A percentile compares a stretch with the other conserved stretches of the same genome.
These are phyloP conservation scores for Spongiforma sp. DNA, from an alignment of 1,284 basidiomycete species.

Conservation along the genomic window DNA sequence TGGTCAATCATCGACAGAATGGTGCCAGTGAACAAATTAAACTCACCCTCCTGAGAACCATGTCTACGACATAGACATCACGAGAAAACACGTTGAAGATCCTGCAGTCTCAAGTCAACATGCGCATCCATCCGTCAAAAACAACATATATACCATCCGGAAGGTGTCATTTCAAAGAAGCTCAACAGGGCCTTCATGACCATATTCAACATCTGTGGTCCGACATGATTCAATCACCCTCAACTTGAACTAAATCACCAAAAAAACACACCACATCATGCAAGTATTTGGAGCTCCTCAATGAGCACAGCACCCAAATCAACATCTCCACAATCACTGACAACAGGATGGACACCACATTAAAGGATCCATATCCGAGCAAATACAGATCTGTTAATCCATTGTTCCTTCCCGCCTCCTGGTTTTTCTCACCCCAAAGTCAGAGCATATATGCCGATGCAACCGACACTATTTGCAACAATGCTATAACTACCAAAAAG, in stretches of 20 bases:
- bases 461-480: conserved; percentile 61
- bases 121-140: background rate
- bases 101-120: conserved; percentile 40
- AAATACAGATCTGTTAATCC: conserved; percentile 61
- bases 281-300: conserved; percentile 75
- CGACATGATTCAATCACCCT: conserved; percentile 5
- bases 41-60: conserved; percentile 71
- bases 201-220: conserved; percentile 69
- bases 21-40: background rate
- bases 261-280: conserved; percentile 73
- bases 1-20: background rate
- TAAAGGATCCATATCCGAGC: conserved; percentile 66
- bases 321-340: conserved; percentile 62
- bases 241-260: background rate
- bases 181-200: conserved; percentile 84
- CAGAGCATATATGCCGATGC: conserved; percentile 75
- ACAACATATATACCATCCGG: conserved; percentile 60
- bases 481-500: conserved; percentile 65
- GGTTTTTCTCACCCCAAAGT: conserved; percentile 84
- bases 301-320: conserved; percentile 81
- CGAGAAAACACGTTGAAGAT: conserved; percentile 91
- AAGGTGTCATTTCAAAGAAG: conserved; percentile 89
- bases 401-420: conserved; percentile 59
- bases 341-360: conserved; percentile 55
- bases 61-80: conserved; percentile 92